A percentile compares a stretch with the other conserved stretches of the same genome.
Evolutionary conservation across 2,329 filamentous ascomycete species (phyloP).

Genomic region (Davidsoniella neocaledoniae): DNA sequence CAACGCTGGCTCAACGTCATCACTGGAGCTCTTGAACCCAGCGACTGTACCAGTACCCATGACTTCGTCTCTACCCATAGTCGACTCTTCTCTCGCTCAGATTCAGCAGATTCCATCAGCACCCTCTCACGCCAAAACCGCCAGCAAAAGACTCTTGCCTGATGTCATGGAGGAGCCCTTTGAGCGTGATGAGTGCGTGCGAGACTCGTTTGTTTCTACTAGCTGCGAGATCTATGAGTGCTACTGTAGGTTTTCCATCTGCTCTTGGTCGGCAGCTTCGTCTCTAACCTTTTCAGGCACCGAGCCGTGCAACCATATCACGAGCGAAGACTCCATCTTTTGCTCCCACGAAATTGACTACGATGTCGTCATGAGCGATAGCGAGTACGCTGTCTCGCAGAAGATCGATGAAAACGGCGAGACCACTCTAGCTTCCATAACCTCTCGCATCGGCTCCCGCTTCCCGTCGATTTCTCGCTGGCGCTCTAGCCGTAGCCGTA

Average conservation of each 20-base stretch:
- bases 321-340: not conserved
- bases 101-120: conserved; percentile 8
- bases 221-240: conserved; percentile 35
- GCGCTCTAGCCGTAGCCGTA: conserved; percentile 21
- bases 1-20: conserved; percentile 62
- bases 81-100: conserved; percentile 26
- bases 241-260: conserved; percentile 48
- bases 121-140: conserved; percentile 24
- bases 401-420: conserved; percentile 23
- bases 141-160: conserved; percentile 47
- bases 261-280: conserved; percentile 14
- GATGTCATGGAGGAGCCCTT: conserved; percentile 73
- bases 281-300: conserved; percentile 8
- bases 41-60: conserved; percentile 25
- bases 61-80: conserved; percentile 28
- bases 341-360: conserved; percentile 36
- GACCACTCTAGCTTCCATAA: conserved; percentile 43
- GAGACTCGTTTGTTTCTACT: conserved; percentile 23
- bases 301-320: conserved; percentile 7
- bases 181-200: conserved; percentile 46
- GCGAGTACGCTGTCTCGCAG: conserved; percentile 24
- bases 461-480: conserved; percentile 36
- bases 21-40: conserved; percentile 33
- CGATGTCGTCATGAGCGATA: conserved; percentile 49
- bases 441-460: conserved; percentile 48